Evolutionary conservation across 2,329 filamentous ascomycete species (phyloP), one percentile per base, ranked within the genome.

Genomic region (Claviceps sorghi): DNA sequence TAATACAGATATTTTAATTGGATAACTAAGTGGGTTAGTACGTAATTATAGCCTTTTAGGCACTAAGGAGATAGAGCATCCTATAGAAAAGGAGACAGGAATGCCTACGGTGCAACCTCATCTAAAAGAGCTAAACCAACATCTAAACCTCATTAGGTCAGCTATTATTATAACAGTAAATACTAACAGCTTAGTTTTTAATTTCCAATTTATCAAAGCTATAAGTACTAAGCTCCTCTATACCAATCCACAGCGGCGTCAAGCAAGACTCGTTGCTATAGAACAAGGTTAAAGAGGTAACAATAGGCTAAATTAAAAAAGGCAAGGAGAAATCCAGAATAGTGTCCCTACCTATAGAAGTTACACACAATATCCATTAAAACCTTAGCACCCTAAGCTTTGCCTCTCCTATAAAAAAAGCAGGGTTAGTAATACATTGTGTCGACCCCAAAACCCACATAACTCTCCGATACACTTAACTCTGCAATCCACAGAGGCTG

Each of bases 91-190:
- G 15, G 11, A 22, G 29, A 21, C 17, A 22, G 15, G 22, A 15
- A 36, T 2, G 19, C 7, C n/a, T 1, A 36, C 7, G 11, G 13
- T 4, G 1, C 30, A 22, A 36, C 32, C 4, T 11, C 48, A 13
- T 11, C 48, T 13, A n/a, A 15, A n/a, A 13, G 6, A 29, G 29
- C 11, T 9, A n/a, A 19, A 26, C 8, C 30, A 15, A 29, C 29
- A 9, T 34, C 41, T 45, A 45, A 6, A 51, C 36, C 17, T 45
- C 49, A 19, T 29, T 38, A 32, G 22, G 10, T 34, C 30, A 21
- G 29, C 34, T 53, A n/a, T 53, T 49, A 10, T 53, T 48, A 36
- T 55, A 53, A 48, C 50, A 54, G 19, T 43, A 13, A 38, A 53
- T 13, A 29, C 47, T 50, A 11, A 32, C 17, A 7, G 53, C 53